Evolutionary conservation across 192 early-diverging fungal genomes (phyloP).

Genomic region (Spizellomyces sp.): DNA sequence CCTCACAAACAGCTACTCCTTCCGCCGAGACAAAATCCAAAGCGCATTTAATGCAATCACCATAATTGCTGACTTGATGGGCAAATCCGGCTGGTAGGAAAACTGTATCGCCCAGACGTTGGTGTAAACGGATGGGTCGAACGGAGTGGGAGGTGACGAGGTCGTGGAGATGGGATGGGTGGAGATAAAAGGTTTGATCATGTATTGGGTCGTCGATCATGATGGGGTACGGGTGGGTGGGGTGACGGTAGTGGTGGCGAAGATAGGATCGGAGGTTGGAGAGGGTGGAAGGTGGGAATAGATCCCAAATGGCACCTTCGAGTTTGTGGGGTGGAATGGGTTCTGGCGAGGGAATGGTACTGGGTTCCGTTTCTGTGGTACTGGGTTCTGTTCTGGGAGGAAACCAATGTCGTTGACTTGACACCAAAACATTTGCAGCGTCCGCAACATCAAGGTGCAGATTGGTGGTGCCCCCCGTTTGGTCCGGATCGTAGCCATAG

Average conservation of each 20-base stretch:
- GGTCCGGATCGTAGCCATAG: conserved; percentile 52
- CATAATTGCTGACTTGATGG: conserved; percentile 73
- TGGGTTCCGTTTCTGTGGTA: too few relatives aligned
- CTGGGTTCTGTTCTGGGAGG: too few relatives aligned
- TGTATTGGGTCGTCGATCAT: conserved; percentile 60
- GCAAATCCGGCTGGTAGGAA: conserved; percentile 79
- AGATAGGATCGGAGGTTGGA: conserved; percentile 8
- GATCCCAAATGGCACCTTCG: conserved; percentile 30
- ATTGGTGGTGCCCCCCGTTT: conserved; percentile 69
- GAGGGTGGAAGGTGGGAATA: conserved; percentile 23
- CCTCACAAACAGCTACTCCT: conserved; percentile 48
- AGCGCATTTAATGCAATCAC: conserved; percentile 68
- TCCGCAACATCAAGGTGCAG: conserved; percentile 81
- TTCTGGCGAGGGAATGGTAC: not conserved
- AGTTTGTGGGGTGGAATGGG: not conserved
- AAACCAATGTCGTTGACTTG: conserved; percentile 10
- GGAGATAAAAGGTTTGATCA: conserved; percentile 68
- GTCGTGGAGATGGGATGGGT: conserved; percentile 37
- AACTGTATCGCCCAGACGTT: conserved; percentile 73
- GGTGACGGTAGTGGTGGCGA: conserved; percentile 7
- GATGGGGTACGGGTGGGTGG: not conserved
- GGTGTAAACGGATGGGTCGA: conserved; percentile 58
- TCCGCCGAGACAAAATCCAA: conserved; percentile 74
- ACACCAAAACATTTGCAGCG: conserved; percentile 77
- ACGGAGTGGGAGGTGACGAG: conserved; percentile 47